Percentiles rank a stretch among this genome's conserved stretches.
These are phyloP conservation scores for Cucumis hystrix DNA, from an alignment of 306 rosid species.

Conservation along the genomic window DNA sequence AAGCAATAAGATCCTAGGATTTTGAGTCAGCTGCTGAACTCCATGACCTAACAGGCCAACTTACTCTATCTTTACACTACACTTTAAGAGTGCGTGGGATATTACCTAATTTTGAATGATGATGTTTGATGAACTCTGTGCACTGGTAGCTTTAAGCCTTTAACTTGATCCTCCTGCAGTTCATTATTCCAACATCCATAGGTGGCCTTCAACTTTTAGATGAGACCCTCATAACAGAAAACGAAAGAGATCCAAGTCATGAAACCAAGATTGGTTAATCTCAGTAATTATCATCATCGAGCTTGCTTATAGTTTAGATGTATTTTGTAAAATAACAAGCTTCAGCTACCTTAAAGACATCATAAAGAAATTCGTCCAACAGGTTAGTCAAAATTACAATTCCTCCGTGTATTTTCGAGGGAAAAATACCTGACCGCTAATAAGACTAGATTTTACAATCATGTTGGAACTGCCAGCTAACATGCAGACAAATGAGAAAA, in stretches of 20 bases:
- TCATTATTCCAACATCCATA: not conserved
- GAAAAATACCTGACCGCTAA: constrained; percentile 2
- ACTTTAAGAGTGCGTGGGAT: not conserved
- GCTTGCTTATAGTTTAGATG: not conserved
- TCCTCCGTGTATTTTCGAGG: not conserved
- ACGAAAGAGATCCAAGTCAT: not conserved
- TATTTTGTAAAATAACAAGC: not conserved
- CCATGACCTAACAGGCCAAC: not conserved
- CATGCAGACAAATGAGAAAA: not conserved
- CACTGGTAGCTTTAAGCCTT: not conserved
- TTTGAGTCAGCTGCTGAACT: not conserved
- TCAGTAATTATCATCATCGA: not conserved
- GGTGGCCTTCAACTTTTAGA: not conserved
- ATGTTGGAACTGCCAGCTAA: not conserved
- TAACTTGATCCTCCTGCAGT: not conserved
- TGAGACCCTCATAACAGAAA: not conserved
- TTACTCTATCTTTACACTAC: not conserved
- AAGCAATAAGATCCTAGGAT: not conserved
- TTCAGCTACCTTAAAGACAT: not conserved
- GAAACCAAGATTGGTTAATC: not conserved
- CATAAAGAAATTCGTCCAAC: not conserved
- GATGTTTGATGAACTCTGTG: not conserved
- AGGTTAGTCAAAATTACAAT: not conserved
- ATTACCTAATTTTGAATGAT: not conserved
- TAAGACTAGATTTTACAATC: not conserved